A percentile compares a stretch with the other conserved stretches of the same genome.
Evolutionary conservation across 73 alveolate species (phyloP).

Genomic region (Paraurostyla sp.): DNA sequence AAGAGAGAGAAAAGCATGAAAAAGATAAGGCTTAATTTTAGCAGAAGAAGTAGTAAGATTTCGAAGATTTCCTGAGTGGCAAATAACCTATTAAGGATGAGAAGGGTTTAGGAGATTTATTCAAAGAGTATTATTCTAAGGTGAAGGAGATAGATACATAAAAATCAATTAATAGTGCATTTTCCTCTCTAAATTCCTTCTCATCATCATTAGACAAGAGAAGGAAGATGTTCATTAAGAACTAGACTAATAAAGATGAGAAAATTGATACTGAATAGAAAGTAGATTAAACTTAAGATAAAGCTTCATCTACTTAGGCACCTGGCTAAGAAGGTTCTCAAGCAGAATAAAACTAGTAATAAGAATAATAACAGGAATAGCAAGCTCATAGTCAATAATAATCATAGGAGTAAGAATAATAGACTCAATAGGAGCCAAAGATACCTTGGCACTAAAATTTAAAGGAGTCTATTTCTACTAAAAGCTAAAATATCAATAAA

Average conservation of each 20-base stretch:
- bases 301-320: not conserved
- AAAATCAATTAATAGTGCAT: not conserved
- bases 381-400: not conserved
- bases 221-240: constrained; percentile 16
- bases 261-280: not conserved
- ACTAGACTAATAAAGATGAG: not conserved
- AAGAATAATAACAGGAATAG: not conserved
- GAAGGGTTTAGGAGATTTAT: constrained; percentile 61
- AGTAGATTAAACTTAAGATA: not conserved
- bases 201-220: constrained; percentile 17
- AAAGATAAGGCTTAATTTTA: constrained; percentile 27
- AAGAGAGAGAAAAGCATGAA: constrained; percentile 36
- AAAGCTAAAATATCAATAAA: not conserved
- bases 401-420: constrained; percentile 21
- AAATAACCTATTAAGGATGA: constrained; percentile 42
- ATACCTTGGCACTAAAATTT: not conserved
- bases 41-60: constrained; percentile 57
- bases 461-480: not conserved
- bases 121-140: constrained; percentile 42
- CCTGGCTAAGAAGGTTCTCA: not conserved
- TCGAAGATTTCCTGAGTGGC: constrained; percentile 58
- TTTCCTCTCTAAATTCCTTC: constrained; percentile 32
- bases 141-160: constrained; percentile 33
- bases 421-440: not conserved
- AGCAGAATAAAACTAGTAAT: not conserved